Evolutionary conservation across 768 basidiomycete species (phyloP), one percentile per base, ranked within the genome.

Genomic region (Phylloporus arenicola): DNA sequence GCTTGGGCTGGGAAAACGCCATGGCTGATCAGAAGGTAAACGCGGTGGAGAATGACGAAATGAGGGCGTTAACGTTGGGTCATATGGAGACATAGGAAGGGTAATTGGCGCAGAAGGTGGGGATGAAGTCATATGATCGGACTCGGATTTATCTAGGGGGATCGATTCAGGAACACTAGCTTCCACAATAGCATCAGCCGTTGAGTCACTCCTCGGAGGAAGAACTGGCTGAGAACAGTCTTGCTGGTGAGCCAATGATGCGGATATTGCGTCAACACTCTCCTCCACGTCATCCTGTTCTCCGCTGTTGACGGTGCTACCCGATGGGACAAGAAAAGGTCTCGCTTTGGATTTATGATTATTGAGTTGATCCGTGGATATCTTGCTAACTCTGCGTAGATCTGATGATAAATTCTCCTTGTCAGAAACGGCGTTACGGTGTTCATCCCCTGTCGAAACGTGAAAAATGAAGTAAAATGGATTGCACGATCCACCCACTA

Each of bases 1-100:
- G 50, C 83, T 86, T 11, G 86, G 86, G 58, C 86, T 89, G 8
- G 84, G 81, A 61, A 82, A 87, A 33, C 85, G 80, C 88, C 88
- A 90, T 3, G 88, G 88, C 52, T 88, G 87, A 57, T 87, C 83
- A 16, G 83, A 86, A 6, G 86, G 85, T 20, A 84, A 78, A 10
- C 80, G 83, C 1, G 83, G 78, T 16, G 86, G 84, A 10, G 85
- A 87, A 65, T 89, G 86, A 34, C 84, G 80, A 65, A 89, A 89
- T 4, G 86, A 78, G 1, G 88, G 88, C 1, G 88, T 88, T 30
- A 78, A 70, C 13, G 80, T 74, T 31, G 88, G 88, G 61, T 90
- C 78, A 51, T 89, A 90, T 2, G 88, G 88, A 6, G 88, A 88
- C 58, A 81, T 73, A 8, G 84, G 81, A 42, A 83, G 69, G 8